A percentile compares a stretch with the other conserved stretches of the same genome.
phyloP scores from a whole-genome alignment of 106 monocot genomes.

The Allium cepa region DNA sequence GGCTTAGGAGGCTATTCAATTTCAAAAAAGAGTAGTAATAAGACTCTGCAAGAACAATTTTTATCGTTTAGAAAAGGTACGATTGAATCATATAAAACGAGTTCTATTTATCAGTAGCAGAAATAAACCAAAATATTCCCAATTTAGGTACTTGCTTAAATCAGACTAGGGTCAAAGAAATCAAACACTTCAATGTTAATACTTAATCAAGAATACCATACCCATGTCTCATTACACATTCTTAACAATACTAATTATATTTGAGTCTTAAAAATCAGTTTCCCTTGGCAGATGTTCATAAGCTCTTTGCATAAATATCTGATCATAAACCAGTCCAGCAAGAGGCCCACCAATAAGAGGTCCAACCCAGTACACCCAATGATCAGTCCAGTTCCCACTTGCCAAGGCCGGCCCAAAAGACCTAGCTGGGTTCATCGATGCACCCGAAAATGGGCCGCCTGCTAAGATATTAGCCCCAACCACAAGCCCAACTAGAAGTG shows the following conservation, averaged over 20 bases:
- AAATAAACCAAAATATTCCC: too few species aligned
- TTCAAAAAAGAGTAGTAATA: too few species aligned
- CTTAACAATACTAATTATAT: neutral
- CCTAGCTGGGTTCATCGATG: conserved; percentile 93
- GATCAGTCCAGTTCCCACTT: conserved; percentile 52
- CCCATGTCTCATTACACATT: too few species aligned
- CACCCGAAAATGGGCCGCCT: conserved; percentile 70
- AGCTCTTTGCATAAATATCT: conserved; percentile 23
- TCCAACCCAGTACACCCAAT: conserved; percentile 81
- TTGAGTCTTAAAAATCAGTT: conserved; percentile 12
- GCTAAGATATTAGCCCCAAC: conserved; percentile 72
- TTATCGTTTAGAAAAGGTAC: too few species aligned
- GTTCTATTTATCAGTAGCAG: too few species aligned
- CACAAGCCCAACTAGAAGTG: conserved; percentile 58
- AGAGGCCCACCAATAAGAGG: conserved; percentile 65
- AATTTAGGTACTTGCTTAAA: too few species aligned
- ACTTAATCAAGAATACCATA: too few species aligned
- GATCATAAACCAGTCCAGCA: conserved; percentile 62
- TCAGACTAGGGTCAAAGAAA: too few species aligned
- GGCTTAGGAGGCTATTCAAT: too few species aligned
- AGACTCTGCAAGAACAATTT: too few species aligned
- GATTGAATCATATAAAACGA: too few species aligned
- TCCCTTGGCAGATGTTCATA: conserved; percentile 45
- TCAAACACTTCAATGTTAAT: too few species aligned
- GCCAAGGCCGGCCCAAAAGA: conserved; percentile 80